These are phyloP conservation scores for Cryptosporidium bovis DNA, from an alignment of 169 alveolate species.

Conservation along the genomic window DNA sequence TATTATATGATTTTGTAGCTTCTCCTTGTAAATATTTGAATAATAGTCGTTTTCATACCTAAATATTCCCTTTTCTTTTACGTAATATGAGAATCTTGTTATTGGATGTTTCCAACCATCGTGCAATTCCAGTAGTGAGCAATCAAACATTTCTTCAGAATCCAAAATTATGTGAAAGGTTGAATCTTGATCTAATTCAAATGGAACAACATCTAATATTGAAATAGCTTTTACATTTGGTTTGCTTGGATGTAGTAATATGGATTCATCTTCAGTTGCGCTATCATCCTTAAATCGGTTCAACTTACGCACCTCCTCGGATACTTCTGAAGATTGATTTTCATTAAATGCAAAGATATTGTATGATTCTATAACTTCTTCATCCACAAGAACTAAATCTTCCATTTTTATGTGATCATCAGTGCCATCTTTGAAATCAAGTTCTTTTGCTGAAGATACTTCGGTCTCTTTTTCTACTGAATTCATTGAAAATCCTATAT, in stretches of 20 bases:
- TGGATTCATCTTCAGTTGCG: background rate
- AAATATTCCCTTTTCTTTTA: constrained; percentile 5
- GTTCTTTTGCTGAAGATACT: background rate
- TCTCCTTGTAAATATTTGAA: constrained; percentile 24
- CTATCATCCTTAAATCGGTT: background rate
- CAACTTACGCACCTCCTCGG: background rate
- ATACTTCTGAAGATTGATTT: background rate
- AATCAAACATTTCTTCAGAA: background rate
- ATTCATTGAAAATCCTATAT: constrained; percentile 18
- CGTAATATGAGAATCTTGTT: constrained; percentile 52
- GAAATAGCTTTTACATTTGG: constrained; percentile 28
- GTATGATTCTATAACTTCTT: constrained; percentile 7
- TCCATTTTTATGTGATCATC: background rate
- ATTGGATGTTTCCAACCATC: constrained; percentile 58
- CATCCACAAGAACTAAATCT: constrained; percentile 39
- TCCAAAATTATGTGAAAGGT: constrained; percentile 55
- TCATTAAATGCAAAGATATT: background rate
- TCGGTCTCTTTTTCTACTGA: background rate
- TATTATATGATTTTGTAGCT: constrained; percentile 25
- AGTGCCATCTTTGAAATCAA: background rate
- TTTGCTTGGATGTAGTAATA: constrained; percentile 53
- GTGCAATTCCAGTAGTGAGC: constrained; percentile 28
- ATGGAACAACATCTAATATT: constrained; percentile 37
- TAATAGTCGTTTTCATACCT: constrained; percentile 40
- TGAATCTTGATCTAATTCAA: constrained; percentile 4